Conservation (phyloP, 2,329 filamentous ascomycete species). For the Coniochaeta hoffmannii region DNA sequence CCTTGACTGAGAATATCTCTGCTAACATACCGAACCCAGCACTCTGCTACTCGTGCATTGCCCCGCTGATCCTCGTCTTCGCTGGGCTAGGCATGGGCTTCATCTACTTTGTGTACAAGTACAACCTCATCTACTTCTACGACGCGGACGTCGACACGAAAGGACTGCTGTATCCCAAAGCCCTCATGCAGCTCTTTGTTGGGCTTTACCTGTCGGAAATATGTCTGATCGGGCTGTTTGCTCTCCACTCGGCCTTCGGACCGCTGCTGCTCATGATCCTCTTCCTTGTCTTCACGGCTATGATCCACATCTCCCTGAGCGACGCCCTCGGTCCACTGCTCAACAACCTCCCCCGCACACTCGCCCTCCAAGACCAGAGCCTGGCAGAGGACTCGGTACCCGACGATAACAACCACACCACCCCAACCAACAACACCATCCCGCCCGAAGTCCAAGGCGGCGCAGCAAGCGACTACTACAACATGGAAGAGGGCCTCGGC, state of each 20-base stretch:
- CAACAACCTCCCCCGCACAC: slow-evolving; percentile 61
- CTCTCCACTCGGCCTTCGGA: slow-evolving; percentile 57
- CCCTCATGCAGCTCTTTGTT: slow-evolving; percentile 76
- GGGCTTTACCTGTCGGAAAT: slow-evolving; percentile 76
- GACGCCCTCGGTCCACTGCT: slow-evolving; percentile 64
- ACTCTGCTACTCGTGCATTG: slow-evolving; percentile 77
- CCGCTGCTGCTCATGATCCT: slow-evolving; percentile 69
- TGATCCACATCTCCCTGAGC: slow-evolving; percentile 70
- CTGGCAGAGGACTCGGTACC: slow-evolving; percentile 10
- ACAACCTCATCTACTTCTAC: slow-evolving; percentile 78
- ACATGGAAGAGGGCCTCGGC: slow-evolving; percentile 18
- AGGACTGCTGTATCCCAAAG: slow-evolving; percentile 80
- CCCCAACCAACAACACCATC: neutral
- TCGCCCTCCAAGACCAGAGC: slow-evolving; percentile 33
- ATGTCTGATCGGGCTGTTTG: slow-evolving; percentile 76
- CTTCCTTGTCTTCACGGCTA: slow-evolving; percentile 66
- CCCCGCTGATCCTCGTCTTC: slow-evolving; percentile 75
- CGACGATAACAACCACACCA: slow-evolving; percentile 4
- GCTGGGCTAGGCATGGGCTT: slow-evolving; percentile 68
- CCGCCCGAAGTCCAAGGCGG: neutral
- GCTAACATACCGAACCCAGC: slow-evolving; percentile 24
- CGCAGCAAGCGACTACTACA: slow-evolving; percentile 9
- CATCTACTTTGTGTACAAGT: slow-evolving; percentile 79
- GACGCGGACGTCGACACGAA: slow-evolving; percentile 78
- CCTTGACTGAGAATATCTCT: neutral